These are phyloP conservation scores for Mycena amicta DNA, from an alignment of 768 basidiomycete species.

Conservation along the genomic window DNA sequence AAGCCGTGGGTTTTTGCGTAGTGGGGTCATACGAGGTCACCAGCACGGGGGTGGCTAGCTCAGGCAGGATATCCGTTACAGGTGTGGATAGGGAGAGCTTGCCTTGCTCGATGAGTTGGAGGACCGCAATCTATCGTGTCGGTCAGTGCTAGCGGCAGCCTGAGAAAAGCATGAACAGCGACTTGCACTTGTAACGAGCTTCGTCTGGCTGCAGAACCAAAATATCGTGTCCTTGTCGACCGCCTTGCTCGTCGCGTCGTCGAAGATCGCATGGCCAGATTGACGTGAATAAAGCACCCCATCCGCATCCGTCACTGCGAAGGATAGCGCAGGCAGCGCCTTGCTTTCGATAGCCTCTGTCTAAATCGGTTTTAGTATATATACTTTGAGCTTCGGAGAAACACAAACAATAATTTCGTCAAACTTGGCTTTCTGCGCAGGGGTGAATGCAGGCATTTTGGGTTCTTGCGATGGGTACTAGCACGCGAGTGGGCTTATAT, in stretches of 20 bases:
- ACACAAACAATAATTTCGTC: not conserved
- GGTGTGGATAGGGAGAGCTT: constrained; percentile 33
- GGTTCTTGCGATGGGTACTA: too few species aligned
- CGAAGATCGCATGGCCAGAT: not conserved
- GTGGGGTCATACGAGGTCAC: constrained; percentile 1
- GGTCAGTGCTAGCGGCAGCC: not conserved
- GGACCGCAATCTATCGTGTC: constrained; percentile 29
- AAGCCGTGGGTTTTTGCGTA: not conserved
- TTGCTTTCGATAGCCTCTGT: not conserved
- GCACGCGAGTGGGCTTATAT: too few species aligned
- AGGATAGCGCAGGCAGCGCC: not conserved
- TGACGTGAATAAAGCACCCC: not conserved
- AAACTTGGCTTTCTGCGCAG: not conserved
- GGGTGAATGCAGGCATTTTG: not conserved
- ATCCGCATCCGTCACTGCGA: not conserved
- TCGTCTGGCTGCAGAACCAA: not conserved
- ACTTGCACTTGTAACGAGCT: not conserved
- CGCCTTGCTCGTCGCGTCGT: not conserved
- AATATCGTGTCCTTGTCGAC: not conserved
- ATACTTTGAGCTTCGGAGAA: not conserved
- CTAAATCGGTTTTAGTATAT: not conserved
- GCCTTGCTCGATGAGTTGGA: constrained; percentile 38
- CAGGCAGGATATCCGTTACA: constrained; percentile 30
- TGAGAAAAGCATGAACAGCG: not conserved
- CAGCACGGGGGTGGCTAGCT: constrained; percentile 31